Base-by-base conservation (phyloP, 352 stramenopile genomes). In the Phytopythium helicoides region DNA sequence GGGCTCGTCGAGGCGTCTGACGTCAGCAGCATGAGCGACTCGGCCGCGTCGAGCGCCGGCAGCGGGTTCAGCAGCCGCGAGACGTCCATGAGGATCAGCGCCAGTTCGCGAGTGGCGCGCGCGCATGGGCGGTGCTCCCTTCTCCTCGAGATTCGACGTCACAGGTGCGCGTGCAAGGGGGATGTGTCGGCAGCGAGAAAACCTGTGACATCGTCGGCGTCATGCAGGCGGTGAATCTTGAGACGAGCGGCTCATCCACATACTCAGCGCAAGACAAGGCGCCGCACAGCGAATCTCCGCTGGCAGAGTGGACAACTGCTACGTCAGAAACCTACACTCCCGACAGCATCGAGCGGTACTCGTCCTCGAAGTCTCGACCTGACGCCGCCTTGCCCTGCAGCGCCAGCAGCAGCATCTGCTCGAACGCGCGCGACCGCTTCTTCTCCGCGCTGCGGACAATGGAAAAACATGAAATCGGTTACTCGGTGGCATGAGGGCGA, bases 361-460 rank as follows among this genome's bases (percentile, higher is more conserved):
- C 72, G 31, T 82, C 76, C 18, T 69, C 57, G 3, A 87, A 53
- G 7, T 60, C 53, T 39, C 73, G 78, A 6, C 76, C 76, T 16
- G 76, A 81, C 40, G 80, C 54, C 9, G 73, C 80, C 54, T 75
- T 76, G 44, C 76, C 72, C 47, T 82, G 79, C 18, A 89, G 65
- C 60, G 81, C 75, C 56, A 63, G 62, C 38, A 89, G 49, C 22
- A 89, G 60, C 47, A 83, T 64, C 23, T 76, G 49, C 33, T 76
- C 61, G 36, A 89, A 89, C 3, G 60, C 67, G 3, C 54, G 72
- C 0, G 63, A 71, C 34, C 56, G 56, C 44, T 66, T 64, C 48
- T 76, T 85, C 40, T 87, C 79, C 18, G 21, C 59, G 46, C 61
- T 62, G 39, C 19, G 53, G n/a, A n/a, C n/a, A n/a, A n/a, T n/a